Base-by-base conservation (phyloP, 208 protist genomes). In the Lotmaria passim region DNA sequence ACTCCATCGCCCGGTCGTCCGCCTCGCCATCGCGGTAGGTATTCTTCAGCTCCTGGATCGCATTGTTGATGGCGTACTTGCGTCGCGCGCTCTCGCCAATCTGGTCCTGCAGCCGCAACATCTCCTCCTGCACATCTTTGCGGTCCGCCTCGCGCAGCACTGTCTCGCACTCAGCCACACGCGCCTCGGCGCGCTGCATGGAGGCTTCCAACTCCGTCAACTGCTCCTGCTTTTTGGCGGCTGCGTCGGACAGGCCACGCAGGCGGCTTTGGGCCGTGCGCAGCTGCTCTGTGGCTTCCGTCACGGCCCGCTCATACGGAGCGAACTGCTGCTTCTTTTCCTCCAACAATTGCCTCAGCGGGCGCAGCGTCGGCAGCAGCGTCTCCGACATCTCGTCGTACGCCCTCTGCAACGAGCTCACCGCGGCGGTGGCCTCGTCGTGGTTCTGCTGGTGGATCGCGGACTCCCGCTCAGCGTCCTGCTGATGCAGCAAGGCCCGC, bases 331-430 rank as follows among this genome's bases (percentile, higher is more conserved):
- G 79, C 69, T 97, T 95, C 73, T 94, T 95, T 44, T 83, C 83
- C 64, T 99, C 98, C 41, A 99, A 84, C 67, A 96, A 69, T 48
- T 89, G 78, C 33, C 98, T 94, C 19, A 99, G 80, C 2, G 88
- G 82, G 0, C 82, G 76, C 57, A 93, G 82, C 56, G 81, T 76
- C 12, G 77, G 83, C 30, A 96, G 85, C 36, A 98, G 84, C 14
- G 75, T 69, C 36, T 97, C 84, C 21, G 82, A 90, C 47, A 94
- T 83, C 17, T 73, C 64, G 8, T 93, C 83, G 58, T 97, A 83
- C 69, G 92, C 53, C 23, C 53, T 63, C 26, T 90, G 86, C 17
- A 95, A 61, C 17, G 39, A 26, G 23, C 33, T 24, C 15, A 59
- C 69, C 6, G 76, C 75, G 10, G 78, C 72, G 1, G 82, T 75